phyloP scores from a whole-genome alignment of 495 filamentous ascomycete genomes.

The Thermothielavioides terrestris region DNA sequence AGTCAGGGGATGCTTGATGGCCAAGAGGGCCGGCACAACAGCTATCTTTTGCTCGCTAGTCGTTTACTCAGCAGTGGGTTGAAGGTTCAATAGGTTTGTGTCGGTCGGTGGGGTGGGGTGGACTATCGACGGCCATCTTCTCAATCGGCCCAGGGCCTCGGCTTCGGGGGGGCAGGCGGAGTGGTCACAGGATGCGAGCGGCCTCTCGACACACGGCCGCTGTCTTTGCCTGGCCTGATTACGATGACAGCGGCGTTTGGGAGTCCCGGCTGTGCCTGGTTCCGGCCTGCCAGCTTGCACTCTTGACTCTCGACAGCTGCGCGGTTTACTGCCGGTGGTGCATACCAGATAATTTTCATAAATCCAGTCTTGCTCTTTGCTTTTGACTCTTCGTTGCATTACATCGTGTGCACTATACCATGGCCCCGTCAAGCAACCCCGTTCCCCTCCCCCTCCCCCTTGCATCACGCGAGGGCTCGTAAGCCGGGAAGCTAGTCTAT shows the following conservation, averaged over 20 bases:
- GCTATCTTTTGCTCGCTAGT: too few relatives aligned
- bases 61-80: too few relatives aligned
- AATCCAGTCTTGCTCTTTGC: constrained; percentile 19
- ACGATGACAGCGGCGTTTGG: constrained; percentile 1
- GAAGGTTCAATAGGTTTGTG: too few relatives aligned
- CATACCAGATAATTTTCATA: constrained; percentile 22
- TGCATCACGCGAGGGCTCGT: too few relatives aligned
- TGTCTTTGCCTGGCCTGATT: background rate
- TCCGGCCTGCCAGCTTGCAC: background rate
- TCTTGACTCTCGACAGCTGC: constrained; percentile 8
- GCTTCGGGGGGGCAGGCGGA: too few relatives aligned
- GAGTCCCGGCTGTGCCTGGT: background rate
- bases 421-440: too few relatives aligned
- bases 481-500: background rate
- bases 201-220: too few relatives aligned
- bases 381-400: background rate
- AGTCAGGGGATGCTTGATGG: too few relatives aligned
- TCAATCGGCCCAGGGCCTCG: background rate
- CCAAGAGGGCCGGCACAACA: background rate
- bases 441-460: too few relatives aligned
- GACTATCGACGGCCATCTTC: too few relatives aligned
- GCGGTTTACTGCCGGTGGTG: constrained; percentile 8
- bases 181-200: too few relatives aligned
- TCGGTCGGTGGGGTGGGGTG: too few relatives aligned
- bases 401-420: background rate